Percentiles rank a stretch among this genome's conserved stretches.
Conservation (phyloP, 148 eudicot genomes). For the Vaccinium vitisidaea region DNA sequence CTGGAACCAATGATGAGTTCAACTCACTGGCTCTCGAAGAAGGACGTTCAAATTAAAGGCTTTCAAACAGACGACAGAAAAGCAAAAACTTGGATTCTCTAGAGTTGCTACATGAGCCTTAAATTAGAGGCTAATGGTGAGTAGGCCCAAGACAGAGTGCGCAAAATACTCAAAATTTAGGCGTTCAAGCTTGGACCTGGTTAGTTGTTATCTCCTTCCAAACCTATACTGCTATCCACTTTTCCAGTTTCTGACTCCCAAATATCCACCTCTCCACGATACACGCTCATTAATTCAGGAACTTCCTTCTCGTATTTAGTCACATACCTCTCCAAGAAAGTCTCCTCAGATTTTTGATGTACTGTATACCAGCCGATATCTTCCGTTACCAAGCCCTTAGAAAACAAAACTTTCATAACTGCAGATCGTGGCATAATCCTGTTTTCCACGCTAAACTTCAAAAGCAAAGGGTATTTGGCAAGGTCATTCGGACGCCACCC, state of each 20-base stretch:
- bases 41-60: background rate
- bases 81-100: background rate
- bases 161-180: background rate
- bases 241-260: background rate
- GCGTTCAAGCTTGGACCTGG: background rate
- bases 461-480: background rate
- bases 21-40: background rate
- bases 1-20: background rate
- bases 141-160: background rate
- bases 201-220: background rate
- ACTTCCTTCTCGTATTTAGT: background rate
- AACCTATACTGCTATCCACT: background rate
- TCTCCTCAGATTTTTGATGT: background rate
- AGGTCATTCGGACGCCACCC: background rate
- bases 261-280: slow-evolving; percentile 3
- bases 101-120: background rate
- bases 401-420: background rate
- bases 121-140: background rate
- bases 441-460: background rate
- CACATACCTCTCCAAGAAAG: slow-evolving; percentile 2
- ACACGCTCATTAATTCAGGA: background rate
- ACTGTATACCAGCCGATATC: background rate
- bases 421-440: background rate
- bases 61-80: background rate
- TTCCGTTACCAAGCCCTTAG: background rate